phyloP scores from a whole-genome alignment of 2,329 filamentous ascomycete species.

The Didymella pinodella region DNA sequence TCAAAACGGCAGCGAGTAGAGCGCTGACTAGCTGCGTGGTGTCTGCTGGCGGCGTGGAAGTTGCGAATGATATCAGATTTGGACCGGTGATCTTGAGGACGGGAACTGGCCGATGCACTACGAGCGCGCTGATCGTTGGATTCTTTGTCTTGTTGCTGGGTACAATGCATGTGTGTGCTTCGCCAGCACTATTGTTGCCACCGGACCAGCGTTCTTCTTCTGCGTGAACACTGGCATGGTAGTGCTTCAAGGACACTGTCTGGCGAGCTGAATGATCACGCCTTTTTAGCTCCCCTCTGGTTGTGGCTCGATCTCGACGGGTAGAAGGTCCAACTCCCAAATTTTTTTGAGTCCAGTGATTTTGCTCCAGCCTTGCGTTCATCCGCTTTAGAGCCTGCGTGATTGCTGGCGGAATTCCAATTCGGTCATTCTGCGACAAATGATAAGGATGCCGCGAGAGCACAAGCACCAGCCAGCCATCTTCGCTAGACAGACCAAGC shows the following conservation, averaged over 20 bases:
- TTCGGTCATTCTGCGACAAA: background rate
- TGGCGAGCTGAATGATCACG: background rate
- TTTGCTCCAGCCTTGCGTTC: background rate
- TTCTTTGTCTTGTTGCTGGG: background rate
- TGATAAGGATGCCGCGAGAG: constrained; percentile 7
- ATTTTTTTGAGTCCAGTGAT: background rate
- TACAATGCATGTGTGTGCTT: too few relatives aligned
- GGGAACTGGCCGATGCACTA: background rate
- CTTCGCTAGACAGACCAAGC: constrained; percentile 1
- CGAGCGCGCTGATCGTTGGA: background rate
- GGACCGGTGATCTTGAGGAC: constrained; percentile 1
- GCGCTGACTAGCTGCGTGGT: background rate
- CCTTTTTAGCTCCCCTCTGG: background rate
- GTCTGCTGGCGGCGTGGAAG: background rate
- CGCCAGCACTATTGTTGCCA: background rate
- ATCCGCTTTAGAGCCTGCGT: constrained; percentile 10
- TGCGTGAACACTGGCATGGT: background rate
- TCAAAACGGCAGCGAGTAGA: background rate
- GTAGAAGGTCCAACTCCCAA: too few relatives aligned
- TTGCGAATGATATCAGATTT: background rate
- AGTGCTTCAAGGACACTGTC: background rate
- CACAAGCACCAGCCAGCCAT: background rate
- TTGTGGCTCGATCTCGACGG: background rate
- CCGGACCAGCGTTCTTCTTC: background rate
- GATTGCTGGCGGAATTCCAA: background rate